Evolutionary conservation across 129 eudicot genomes (phyloP), one percentile per base, ranked within the genome.

Genomic region (Flaveria linearis): DNA sequence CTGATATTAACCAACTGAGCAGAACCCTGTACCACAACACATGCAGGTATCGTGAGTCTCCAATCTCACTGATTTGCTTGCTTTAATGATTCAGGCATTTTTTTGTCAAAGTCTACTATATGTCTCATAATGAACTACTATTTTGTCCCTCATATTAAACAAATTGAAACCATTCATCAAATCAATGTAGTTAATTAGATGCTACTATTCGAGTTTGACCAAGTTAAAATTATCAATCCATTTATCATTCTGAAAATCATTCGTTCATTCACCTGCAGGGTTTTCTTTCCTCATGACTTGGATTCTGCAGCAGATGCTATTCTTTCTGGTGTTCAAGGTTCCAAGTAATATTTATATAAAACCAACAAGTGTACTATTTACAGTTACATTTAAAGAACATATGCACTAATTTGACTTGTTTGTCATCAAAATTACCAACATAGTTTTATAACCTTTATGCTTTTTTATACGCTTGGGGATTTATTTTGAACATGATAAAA

Each of bases 291-390:
- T 67, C 97, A 94, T 22, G 97, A 94, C 76, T 76, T 94, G 89
- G 98, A 91, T 76, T 80, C 97, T 56, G 93, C 89, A 57, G 98
- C 98, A 52, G 96, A 94, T 82, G 96, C 96, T 26, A 84, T 94
- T 82, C 97, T 94, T 84, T 68, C 89, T 72, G 84, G 86, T 75
- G 87, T 62, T 68, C 85, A 79, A 41, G 46, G 11, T 65, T 60
- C 82, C 67, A 23, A 73, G 68, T 82, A 73, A 67, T 49, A 42
- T 30, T 36, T 28, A 14, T 36, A 18, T 5, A 55, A 51, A 33
- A 13, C 41, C 69, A 67, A 74, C 42, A 23, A 61, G 49, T 74
- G 53, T 23, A 60, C 57, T 60, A 22, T 74, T 15, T 56, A 49
- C n/a, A 49, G 53, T 14, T 14, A 3, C n/a, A 14, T 49, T 14